phyloP scores from a whole-genome alignment of 2,329 filamentous ascomycete species.

The Apiospora hydei region DNA sequence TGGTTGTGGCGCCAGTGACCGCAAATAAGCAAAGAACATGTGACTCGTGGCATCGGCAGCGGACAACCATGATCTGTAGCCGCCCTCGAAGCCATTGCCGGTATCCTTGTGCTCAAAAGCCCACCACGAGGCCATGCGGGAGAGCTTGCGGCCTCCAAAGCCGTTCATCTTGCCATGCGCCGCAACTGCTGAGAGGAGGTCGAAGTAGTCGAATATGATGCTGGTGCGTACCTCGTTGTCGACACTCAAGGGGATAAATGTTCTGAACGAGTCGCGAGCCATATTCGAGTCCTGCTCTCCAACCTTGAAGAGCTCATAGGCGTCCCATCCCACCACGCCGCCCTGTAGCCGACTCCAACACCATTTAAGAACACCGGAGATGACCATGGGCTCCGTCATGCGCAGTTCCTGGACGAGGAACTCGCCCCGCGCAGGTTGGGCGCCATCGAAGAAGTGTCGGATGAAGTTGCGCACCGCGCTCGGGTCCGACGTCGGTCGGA shows the following conservation, averaged over 20 bases:
- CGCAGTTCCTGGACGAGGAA: conserved; percentile 83
- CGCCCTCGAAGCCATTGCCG: conserved; percentile 91
- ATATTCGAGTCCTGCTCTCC: conserved; percentile 93
- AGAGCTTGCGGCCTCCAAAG: conserved; percentile 90
- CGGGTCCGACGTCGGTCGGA: conserved; percentile 90
- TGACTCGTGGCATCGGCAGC: conserved; percentile 96
- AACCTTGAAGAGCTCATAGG: conserved; percentile 93
- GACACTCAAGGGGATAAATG: conserved; percentile 93
- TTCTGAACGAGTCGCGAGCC: conserved; percentile 92
- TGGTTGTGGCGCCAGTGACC: conserved; percentile 85
- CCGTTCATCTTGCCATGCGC: conserved; percentile 94
- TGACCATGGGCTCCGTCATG: conserved; percentile 91
- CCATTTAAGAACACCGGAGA: conserved; percentile 96
- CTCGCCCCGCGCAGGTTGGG: conserved; percentile 71
- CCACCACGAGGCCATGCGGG: conserved; percentile 97
- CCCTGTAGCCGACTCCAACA: conserved; percentile 94
- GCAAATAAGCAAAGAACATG: conserved; percentile 95
- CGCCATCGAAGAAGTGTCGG: conserved; percentile 85
- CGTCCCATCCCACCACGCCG: conserved; percentile 95
- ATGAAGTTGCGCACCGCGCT: conserved; percentile 92
- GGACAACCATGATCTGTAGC: conserved; percentile 89
- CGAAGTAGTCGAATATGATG: conserved; percentile 97
- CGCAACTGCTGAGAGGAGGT: conserved; percentile 87
- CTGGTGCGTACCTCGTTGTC: conserved; percentile 84
- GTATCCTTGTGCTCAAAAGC: conserved; percentile 91